These are phyloP conservation scores for Leptographium wingfieldii DNA, from an alignment of 2,329 filamentous ascomycete genomes.

Conservation along the genomic window DNA sequence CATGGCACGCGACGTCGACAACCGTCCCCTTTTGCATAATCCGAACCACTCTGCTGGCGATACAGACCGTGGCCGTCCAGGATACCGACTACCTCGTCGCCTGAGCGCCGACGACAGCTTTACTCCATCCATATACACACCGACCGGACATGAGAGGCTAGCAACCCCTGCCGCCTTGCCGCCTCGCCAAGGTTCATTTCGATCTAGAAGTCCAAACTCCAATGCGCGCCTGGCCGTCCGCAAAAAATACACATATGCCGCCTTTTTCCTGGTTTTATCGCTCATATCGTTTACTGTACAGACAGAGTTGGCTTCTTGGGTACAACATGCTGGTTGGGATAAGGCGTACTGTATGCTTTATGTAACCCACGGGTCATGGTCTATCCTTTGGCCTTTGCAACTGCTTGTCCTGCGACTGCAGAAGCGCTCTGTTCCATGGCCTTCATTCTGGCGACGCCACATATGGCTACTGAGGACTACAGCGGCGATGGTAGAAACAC, in stretches of 20 bases:
- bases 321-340: slow-evolving; percentile 88
- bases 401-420: slow-evolving; percentile 68
- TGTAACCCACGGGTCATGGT: slow-evolving; percentile 90
- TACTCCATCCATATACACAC: neutral
- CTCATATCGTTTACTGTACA: slow-evolving; percentile 84
- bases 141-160: neutral
- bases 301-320: slow-evolving; percentile 90
- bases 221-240: slow-evolving; percentile 52
- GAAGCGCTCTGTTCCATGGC: slow-evolving; percentile 67
- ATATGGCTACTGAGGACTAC: slow-evolving; percentile 37
- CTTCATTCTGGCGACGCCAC: slow-evolving; percentile 66
- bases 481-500: slow-evolving; percentile 72
- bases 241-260: slow-evolving; percentile 78
- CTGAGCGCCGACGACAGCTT: neutral
- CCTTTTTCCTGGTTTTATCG: slow-evolving; percentile 69
- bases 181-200: slow-evolving; percentile 53
- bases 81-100: slow-evolving; percentile 3
- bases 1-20: slow-evolving; percentile 3
- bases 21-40: slow-evolving; percentile 2
- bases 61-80: slow-evolving; percentile 6
- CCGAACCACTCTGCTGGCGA: neutral
- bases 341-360: slow-evolving; percentile 99
- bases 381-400: slow-evolving; percentile 76
- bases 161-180: neutral
- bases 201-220: slow-evolving; percentile 61